Evolutionary conservation across 208 protist species (phyloP).

Genomic region (Leishmania major): DNA sequence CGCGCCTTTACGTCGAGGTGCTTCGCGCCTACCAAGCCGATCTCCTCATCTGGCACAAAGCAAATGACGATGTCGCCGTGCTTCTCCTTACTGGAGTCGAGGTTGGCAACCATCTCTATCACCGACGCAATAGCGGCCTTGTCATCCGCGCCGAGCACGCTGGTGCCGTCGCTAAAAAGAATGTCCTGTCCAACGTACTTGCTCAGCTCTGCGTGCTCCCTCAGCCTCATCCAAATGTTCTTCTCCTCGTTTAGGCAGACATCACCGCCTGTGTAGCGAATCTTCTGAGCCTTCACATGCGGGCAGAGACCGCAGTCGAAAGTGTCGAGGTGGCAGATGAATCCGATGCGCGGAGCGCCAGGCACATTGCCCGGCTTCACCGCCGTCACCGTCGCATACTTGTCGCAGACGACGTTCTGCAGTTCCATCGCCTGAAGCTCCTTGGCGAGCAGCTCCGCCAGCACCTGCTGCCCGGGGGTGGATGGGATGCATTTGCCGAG

Average conservation of each 20-base stretch:
- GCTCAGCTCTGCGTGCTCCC: slow-evolving; percentile 73
- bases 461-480: slow-evolving; percentile 78
- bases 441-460: slow-evolving; percentile 73
- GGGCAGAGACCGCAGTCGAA: slow-evolving; percentile 76
- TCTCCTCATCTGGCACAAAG: slow-evolving; percentile 89
- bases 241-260: slow-evolving; percentile 77
- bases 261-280: slow-evolving; percentile 76
- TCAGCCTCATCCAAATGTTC: slow-evolving; percentile 60
- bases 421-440: slow-evolving; percentile 60
- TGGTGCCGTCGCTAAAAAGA: slow-evolving; percentile 87
- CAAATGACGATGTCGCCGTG: slow-evolving; percentile 82
- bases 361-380: slow-evolving; percentile 63
- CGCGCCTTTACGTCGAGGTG: slow-evolving; percentile 69
- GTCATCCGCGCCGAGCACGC: slow-evolving; percentile 87
- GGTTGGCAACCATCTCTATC: slow-evolving; percentile 77
- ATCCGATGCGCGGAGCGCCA: slow-evolving; percentile 74
- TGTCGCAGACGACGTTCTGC: slow-evolving; percentile 62
- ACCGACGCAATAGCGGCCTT: slow-evolving; percentile 81
- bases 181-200: slow-evolving; percentile 84
- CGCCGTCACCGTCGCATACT: slow-evolving; percentile 79
- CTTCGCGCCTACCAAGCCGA: slow-evolving; percentile 84
- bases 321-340: slow-evolving; percentile 88
- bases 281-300: slow-evolving; percentile 68
- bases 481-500: slow-evolving; percentile 67
- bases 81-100: slow-evolving; percentile 43